Percentiles rank a stretch among this genome's conserved stretches.
phyloP scores from a whole-genome alignment of 2,329 filamentous ascomycete species.

The Leptodontidium sp. region DNA sequence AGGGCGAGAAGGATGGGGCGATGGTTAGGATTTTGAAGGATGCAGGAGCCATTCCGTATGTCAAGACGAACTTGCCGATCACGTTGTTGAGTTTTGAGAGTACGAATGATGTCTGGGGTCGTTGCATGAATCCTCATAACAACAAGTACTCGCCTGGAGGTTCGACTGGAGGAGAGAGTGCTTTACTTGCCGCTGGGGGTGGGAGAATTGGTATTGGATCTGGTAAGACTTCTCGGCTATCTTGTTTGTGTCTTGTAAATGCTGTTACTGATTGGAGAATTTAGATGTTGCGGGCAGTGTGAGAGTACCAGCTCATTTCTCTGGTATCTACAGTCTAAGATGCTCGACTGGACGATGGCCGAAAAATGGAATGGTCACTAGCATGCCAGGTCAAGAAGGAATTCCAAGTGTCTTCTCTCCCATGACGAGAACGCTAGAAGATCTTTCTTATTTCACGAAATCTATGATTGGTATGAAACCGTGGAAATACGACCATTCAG shows the following conservation, averaged over 20 bases:
- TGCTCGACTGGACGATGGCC: conserved; percentile 93
- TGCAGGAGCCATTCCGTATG: conserved; percentile 87
- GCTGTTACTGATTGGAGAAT: background rate
- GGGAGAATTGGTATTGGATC: conserved; percentile 90
- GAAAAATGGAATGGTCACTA: conserved; percentile 82
- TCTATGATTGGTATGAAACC: conserved; percentile 81
- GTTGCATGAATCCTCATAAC: conserved; percentile 83
- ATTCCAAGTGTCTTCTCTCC: conserved; percentile 89
- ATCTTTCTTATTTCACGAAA: conserved; percentile 85
- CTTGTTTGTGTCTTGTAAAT: background rate
- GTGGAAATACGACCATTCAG: conserved; percentile 87
- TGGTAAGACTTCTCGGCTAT: conserved; percentile 28
- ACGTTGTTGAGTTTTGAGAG: conserved; percentile 58
- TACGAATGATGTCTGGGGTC: conserved; percentile 78
- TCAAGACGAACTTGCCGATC: conserved; percentile 90
- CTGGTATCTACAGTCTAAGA: conserved; percentile 84
- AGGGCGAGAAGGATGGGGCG: conserved; percentile 78
- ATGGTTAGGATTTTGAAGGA: conserved; percentile 83
- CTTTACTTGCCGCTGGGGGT: conserved; percentile 79
- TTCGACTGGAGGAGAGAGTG: conserved; percentile 76
- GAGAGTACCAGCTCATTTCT: conserved; percentile 85
- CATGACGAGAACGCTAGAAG: conserved; percentile 86
- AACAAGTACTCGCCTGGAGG: conserved; percentile 86
- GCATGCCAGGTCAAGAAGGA: conserved; percentile 92
- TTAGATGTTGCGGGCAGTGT: conserved; percentile 88